Evolutionary conservation across 2,329 filamentous ascomycete species (phyloP), one percentile per base, ranked within the genome.

Genomic region (Fusarium oxysporum): DNA sequence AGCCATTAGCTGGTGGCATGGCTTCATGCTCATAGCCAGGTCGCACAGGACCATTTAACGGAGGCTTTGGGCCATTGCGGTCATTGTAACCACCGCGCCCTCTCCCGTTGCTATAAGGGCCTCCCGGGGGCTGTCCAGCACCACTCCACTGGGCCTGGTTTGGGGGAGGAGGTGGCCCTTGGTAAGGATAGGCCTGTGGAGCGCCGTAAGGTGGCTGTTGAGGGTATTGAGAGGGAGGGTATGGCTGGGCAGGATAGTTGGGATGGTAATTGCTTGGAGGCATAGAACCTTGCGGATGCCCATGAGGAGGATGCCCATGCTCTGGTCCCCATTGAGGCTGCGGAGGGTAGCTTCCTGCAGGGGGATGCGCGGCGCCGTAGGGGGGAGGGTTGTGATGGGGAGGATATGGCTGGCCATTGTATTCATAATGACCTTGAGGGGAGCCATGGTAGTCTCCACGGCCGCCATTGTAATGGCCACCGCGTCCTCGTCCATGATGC

Each of bases 201-300:
- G 82, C 78, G 17, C 80, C 80, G 69, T 87, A 87, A 19, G 83
- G 79, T 41, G 84, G 81, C 58, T 85, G 85, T 68, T 86, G 86
- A 17, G 82, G 76, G 65, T 84, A 83, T 59, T 85, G 83, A 30
- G 82, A 63, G 48, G 80, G 77, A 37, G 80, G 80, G 65, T 90
- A 91, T 13, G 83, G 79, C 74, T 90, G 89, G 44, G 86, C 86
- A 43, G 88, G 85, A 77, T 89, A 91, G 79, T 88, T 89, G 38
- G 87, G 87, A 72, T 90, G 88, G 75, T 90, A 90, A 75, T 87
- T 88, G 68, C 86, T 83, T 37, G 86, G 81, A 55, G 87, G 84
- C 38, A 90, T 80, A 33, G 87, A 86, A 60, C 83, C 78, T 44
- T 84, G 83, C 47, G 82, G 80, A 75, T 88, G 87, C 38, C 84